Percentiles rank a stretch among this genome's conserved stretches.
Evolutionary conservation across 768 basidiomycete genomes (phyloP).

Genomic region (Russula foetens): DNA sequence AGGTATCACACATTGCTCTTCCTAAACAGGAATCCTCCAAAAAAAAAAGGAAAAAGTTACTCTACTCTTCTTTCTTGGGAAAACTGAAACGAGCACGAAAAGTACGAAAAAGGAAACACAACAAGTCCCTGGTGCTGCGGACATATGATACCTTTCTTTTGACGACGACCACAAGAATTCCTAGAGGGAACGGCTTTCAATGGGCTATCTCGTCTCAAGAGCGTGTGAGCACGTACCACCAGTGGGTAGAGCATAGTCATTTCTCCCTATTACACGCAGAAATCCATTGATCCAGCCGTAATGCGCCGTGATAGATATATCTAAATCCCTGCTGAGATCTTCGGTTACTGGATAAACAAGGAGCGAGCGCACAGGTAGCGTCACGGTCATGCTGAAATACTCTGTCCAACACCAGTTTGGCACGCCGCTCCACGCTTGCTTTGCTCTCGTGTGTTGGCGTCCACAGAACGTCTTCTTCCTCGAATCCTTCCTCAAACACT

Average conservation of each 20-base stretch:
- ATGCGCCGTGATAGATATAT: constrained; percentile 18
- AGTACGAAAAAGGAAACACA: too few species aligned
- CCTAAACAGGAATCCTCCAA: too few species aligned
- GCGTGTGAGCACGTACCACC: constrained; percentile 12
- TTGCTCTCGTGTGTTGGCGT: constrained; percentile 4
- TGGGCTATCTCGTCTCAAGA: too few species aligned
- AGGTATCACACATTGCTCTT: too few species aligned
- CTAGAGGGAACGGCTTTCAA: too few species aligned
- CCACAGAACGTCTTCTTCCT: constrained; percentile 17
- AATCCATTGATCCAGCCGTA: constrained; percentile 11
- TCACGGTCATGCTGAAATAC: constrained; percentile 10
- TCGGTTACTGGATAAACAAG: not conserved
- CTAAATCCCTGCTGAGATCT: not conserved
- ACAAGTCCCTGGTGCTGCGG: too few species aligned
- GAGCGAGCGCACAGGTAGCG: constrained; percentile 11
- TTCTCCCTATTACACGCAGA: constrained; percentile 14
- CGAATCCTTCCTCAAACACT: constrained; percentile 18
- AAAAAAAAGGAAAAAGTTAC: too few species aligned
- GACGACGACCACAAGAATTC: too few species aligned
- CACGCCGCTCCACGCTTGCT: constrained; percentile 3
- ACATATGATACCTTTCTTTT: too few species aligned
- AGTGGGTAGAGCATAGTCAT: constrained; percentile 10
- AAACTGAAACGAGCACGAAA: too few species aligned
- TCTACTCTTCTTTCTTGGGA: too few species aligned
- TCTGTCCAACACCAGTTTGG: constrained; percentile 14